Conservation (phyloP, 1,139 yeast genomes). For the Sugiyamaella grinbergsii region DNA sequence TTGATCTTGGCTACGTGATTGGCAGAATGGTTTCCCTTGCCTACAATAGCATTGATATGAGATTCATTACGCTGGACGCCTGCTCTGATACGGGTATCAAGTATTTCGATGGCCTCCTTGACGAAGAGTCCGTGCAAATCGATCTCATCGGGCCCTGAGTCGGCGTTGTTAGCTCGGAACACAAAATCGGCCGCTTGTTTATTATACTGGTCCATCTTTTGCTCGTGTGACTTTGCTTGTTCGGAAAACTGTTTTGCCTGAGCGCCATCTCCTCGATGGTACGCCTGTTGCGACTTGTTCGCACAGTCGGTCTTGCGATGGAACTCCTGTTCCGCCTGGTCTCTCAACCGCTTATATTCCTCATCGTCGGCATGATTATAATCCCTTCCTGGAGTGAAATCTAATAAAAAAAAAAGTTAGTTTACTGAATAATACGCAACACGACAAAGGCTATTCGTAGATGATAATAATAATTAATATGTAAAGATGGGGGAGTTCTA, state of each 20-base stretch:
- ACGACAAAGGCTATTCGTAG: too few species aligned
- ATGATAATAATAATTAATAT: neutral
- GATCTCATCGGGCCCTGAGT: slow-evolving; percentile 79
- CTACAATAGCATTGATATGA: slow-evolving; percentile 68
- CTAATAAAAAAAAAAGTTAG: neutral
- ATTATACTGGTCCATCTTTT: slow-evolving; percentile 69
- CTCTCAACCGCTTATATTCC: slow-evolving; percentile 62
- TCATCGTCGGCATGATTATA: slow-evolving; percentile 46
- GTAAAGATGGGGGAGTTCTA: neutral
- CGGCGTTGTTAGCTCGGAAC: slow-evolving; percentile 83
- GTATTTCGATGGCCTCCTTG: slow-evolving; percentile 78
- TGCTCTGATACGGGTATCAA: slow-evolving; percentile 72
- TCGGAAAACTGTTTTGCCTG: slow-evolving; percentile 74
- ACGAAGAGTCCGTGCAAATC: slow-evolving; percentile 92
- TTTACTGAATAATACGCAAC: too few species aligned
- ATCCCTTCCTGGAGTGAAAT: slow-evolving; percentile 31
- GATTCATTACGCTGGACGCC: slow-evolving; percentile 63
- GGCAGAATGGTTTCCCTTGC: slow-evolving; percentile 88
- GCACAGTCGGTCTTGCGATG: slow-evolving; percentile 58
- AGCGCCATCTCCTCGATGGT: slow-evolving; percentile 67
- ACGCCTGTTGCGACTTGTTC: slow-evolving; percentile 75
- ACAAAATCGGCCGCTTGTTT: slow-evolving; percentile 88
- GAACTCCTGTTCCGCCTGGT: slow-evolving; percentile 68
- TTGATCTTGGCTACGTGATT: slow-evolving; percentile 82
- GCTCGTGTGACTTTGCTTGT: slow-evolving; percentile 60